phyloP scores from a whole-genome alignment of 2,329 filamentous ascomycete genomes.

The Aphanocladium album region DNA sequence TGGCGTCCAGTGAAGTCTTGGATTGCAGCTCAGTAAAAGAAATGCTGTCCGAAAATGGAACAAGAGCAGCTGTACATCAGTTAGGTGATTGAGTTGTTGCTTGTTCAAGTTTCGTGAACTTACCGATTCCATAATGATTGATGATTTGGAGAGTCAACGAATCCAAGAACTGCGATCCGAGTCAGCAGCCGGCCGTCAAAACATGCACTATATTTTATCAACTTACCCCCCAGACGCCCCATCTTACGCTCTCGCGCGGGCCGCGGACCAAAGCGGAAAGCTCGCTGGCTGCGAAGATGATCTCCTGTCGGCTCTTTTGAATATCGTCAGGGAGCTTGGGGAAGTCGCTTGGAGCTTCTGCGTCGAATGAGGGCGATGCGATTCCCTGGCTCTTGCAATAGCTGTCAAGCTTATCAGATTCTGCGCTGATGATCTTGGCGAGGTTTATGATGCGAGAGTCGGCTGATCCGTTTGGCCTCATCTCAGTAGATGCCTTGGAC shows the following conservation, averaged over 20 bases:
- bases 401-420: constrained; percentile 45
- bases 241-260: constrained; percentile 46
- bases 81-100: constrained; percentile 12
- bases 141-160: constrained; percentile 46
- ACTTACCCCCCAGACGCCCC: constrained; percentile 48
- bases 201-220: constrained; percentile 13
- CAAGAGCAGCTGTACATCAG: constrained; percentile 38
- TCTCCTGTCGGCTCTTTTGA: constrained; percentile 39
- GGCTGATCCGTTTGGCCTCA: constrained; percentile 9
- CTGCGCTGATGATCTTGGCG: constrained; percentile 42
- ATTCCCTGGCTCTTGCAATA: constrained; percentile 40
- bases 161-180: constrained; percentile 39
- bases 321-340: constrained; percentile 43
- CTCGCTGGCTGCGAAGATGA: constrained; percentile 45
- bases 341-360: constrained; percentile 40
- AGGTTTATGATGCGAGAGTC: constrained; percentile 39
- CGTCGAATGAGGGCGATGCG: constrained; percentile 40
- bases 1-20: constrained; percentile 41
- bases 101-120: not conserved
- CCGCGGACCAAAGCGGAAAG: constrained; percentile 44
- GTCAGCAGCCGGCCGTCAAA: not conserved
- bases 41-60: constrained; percentile 43
- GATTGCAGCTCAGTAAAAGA: constrained; percentile 40
- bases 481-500: constrained; percentile 1
- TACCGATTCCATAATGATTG: constrained; percentile 47